A percentile compares a stretch with the other conserved stretches of the same genome.
Evolutionary conservation across 495 filamentous ascomycete species (phyloP).

Genomic region (Lepidopterella palustris): DNA sequence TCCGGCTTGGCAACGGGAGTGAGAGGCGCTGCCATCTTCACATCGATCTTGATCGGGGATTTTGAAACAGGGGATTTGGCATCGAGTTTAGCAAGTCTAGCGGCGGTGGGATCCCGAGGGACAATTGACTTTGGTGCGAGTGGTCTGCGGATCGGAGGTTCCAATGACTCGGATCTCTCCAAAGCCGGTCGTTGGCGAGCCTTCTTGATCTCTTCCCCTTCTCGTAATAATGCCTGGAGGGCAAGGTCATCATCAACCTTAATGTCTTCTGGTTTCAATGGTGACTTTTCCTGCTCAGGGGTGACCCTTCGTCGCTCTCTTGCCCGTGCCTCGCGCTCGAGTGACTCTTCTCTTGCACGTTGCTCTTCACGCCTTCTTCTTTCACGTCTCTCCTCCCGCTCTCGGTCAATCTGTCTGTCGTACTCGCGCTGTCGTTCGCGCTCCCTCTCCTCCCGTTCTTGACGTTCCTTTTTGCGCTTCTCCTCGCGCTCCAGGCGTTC

Average conservation of each 20-base stretch:
- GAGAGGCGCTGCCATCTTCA: slow-evolving; percentile 12
- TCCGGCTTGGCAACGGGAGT: slow-evolving; percentile 1
- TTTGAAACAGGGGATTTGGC: slow-evolving; percentile 8
- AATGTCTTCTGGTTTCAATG: slow-evolving; percentile 43
- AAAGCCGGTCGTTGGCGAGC: slow-evolving; percentile 52
- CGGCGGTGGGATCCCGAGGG: slow-evolving; percentile 31
- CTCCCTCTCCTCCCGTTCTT: slow-evolving; percentile 31
- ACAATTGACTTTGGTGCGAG: slow-evolving; percentile 32
- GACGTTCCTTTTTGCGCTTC: slow-evolving; percentile 27
- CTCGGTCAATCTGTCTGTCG: slow-evolving; percentile 16
- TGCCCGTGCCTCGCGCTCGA: slow-evolving; percentile 21
- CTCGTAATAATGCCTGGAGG: slow-evolving; percentile 49
- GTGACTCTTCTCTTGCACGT: slow-evolving; percentile 6
- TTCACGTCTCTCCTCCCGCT: slow-evolving; percentile 23
- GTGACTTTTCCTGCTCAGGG: slow-evolving; percentile 32
- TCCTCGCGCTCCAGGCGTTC: slow-evolving; percentile 46
- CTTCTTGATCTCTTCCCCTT: slow-evolving; percentile 57
- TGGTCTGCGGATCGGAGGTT: slow-evolving; percentile 39
- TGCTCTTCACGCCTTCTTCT: slow-evolving; percentile 10
- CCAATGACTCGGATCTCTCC: slow-evolving; percentile 45
- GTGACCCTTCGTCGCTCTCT: slow-evolving; percentile 37
- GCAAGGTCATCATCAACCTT: slow-evolving; percentile 54
- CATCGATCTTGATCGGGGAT: slow-evolving; percentile 21
- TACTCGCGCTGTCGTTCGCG: slow-evolving; percentile 23
- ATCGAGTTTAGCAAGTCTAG: slow-evolving; percentile 25